Conservation (phyloP, 139 green algal genomes). For the Axilococcus clingmanii region DNA sequence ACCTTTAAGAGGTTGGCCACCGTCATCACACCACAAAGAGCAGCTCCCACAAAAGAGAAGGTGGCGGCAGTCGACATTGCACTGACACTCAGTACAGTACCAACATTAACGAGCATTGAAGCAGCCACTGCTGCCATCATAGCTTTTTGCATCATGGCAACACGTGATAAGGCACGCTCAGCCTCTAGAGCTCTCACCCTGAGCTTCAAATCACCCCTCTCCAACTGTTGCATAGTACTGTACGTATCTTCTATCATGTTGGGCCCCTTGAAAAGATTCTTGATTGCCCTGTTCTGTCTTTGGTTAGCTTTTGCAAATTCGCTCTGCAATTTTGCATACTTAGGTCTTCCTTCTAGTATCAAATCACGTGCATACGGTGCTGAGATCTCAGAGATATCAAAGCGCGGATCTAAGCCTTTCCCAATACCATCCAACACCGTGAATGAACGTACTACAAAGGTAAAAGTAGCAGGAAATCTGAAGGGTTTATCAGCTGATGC, state of each 20-base stretch:
- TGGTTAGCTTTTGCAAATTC: slow-evolving; percentile 50
- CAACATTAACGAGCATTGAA: slow-evolving; percentile 84
- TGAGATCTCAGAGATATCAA: slow-evolving; percentile 97
- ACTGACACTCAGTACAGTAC: slow-evolving; percentile 67
- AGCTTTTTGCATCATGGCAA: slow-evolving; percentile 67
- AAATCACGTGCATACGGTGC: slow-evolving; percentile 86
- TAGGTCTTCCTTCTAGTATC: slow-evolving; percentile 55
- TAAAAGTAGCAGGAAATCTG: slow-evolving; percentile 96
- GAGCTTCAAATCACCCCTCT: slow-evolving; percentile 93
- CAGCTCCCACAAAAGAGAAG: slow-evolving; percentile 48
- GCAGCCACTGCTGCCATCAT: slow-evolving; percentile 58
- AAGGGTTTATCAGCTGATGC: slow-evolving; percentile 95
- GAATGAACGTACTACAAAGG: slow-evolving; percentile 86
- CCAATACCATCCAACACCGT: slow-evolving; percentile 96
- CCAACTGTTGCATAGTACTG: slow-evolving; percentile 54
- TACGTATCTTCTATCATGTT: slow-evolving; percentile 85
- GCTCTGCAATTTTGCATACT: slow-evolving; percentile 35
- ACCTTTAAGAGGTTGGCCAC: slow-evolving; percentile 52
- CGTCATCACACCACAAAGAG: slow-evolving; percentile 32
- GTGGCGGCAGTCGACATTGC: slow-evolving; percentile 21
- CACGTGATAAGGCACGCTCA: slow-evolving; percentile 79
- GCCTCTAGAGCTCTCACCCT: slow-evolving; percentile 88
- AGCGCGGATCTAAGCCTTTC: slow-evolving; percentile 86
- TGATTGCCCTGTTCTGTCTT: slow-evolving; percentile 74
- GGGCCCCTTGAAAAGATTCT: slow-evolving; percentile 85